A percentile compares a stretch with the other conserved stretches of the same genome.
These are phyloP conservation scores for Actinidia chinensis DNA, from an alignment of 179 eudicot genomes.

Conservation along the genomic window DNA sequence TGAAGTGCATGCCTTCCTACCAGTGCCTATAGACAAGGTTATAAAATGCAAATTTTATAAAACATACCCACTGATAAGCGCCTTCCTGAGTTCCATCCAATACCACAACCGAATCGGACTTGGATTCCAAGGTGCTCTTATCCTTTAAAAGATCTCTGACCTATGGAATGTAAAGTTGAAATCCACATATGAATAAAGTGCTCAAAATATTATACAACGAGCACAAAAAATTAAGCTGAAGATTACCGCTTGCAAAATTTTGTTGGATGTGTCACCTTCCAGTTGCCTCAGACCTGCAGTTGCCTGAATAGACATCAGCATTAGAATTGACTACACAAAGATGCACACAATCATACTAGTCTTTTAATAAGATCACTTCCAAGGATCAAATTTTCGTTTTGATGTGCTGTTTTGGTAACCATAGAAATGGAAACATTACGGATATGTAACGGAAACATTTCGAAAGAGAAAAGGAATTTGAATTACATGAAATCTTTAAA, in stretches of 20 bases:
- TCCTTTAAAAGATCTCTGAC: conserved; percentile 68
- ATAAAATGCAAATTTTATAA: background rate
- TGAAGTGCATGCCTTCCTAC: background rate
- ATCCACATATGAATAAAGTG: conserved; percentile 9
- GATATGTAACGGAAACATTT: too few species aligned
- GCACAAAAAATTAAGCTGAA: background rate
- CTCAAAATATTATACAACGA: background rate
- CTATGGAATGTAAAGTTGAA: conserved; percentile 36
- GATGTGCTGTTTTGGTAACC: too few species aligned
- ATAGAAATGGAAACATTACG: too few species aligned
- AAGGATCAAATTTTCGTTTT: too few species aligned
- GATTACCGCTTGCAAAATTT: conserved; percentile 87
- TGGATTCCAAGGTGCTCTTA: conserved; percentile 60
- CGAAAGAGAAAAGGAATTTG: too few species aligned
- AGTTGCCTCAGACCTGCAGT: conserved; percentile 97
- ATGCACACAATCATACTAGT: background rate
- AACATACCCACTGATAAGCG: conserved; percentile 91
- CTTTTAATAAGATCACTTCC: background rate
- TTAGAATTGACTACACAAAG: background rate
- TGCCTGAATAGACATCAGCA: conserved; percentile 50
- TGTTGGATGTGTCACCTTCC: conserved; percentile 83
- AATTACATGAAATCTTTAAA: too few species aligned
- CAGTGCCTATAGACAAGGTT: background rate
- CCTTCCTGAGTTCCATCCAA: conserved; percentile 97
- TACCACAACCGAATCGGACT: conserved; percentile 73